Conservation (phyloP, 257 asterid species). For the Nicotiana undulata region DNA sequence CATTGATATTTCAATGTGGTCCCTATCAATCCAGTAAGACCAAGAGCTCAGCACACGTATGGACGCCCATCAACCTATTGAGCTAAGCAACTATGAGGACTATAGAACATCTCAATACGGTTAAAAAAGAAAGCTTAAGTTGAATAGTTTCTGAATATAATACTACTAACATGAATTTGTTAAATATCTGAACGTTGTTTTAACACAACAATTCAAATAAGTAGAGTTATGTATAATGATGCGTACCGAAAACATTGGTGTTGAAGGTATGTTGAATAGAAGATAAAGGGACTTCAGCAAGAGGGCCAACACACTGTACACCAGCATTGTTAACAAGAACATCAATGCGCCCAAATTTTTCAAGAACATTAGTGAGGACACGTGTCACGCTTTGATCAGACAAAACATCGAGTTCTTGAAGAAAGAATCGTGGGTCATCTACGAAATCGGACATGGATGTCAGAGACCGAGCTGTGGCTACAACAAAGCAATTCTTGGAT, state of each 20-base stretch:
- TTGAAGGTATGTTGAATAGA: constrained; percentile 53
- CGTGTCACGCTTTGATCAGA: constrained; percentile 56
- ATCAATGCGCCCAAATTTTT: constrained; percentile 67
- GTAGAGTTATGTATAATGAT: neutral
- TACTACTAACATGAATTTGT: no score
- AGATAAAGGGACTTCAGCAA: constrained; percentile 78
- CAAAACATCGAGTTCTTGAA: constrained; percentile 66
- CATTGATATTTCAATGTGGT: neutral
- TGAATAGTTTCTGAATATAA: no score
- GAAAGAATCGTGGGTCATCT: constrained; percentile 56
- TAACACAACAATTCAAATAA: no score
- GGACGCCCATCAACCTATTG: neutral
- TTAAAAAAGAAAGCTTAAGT: no score
- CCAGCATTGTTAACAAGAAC: constrained; percentile 91
- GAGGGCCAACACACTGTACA: constrained; percentile 78
- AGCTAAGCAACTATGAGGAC: neutral
- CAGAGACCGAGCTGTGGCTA: constrained; percentile 77
- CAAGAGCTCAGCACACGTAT: neutral
- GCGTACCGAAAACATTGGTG: constrained; percentile 81
- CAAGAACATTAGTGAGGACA: constrained; percentile 54
- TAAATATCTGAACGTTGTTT: no score
- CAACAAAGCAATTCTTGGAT: constrained; percentile 61
- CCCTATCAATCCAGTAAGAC: neutral
- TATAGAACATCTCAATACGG: no score
- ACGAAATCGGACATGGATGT: constrained; percentile 57